Evolutionary conservation across 768 basidiomycete genomes (phyloP).

Genomic region (Podaxis rugospora): DNA sequence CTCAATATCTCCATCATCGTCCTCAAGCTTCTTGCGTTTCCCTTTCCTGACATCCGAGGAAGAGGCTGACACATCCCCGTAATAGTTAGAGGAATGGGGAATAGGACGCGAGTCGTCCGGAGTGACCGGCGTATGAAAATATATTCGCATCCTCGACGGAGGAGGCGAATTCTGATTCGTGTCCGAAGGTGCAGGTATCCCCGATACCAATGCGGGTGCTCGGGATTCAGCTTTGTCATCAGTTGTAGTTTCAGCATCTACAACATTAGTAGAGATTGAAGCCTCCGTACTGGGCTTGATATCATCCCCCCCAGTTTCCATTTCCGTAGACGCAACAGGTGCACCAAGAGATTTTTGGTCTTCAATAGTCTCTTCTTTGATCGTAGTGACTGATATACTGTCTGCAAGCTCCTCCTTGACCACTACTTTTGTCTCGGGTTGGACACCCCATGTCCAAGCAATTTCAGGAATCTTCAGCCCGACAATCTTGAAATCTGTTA

Average conservation of each 20-base stretch:
- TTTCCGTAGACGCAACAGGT: constrained; percentile 9
- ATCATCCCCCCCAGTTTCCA: constrained; percentile 29
- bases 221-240: constrained; percentile 19
- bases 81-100: constrained; percentile 51
- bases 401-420: constrained; percentile 9
- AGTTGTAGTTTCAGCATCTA: constrained; percentile 24
- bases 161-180: constrained; percentile 40
- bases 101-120: constrained; percentile 77
- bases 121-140: constrained; percentile 87
- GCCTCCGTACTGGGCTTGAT: constrained; percentile 22
- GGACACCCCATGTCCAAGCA: constrained; percentile 81
- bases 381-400: constrained; percentile 20
- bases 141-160: constrained; percentile 83
- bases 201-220: constrained; percentile 16
- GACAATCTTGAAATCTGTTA: constrained; percentile 97
- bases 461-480: constrained; percentile 82
- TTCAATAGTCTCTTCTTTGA: constrained; percentile 26
- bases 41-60: constrained; percentile 69
- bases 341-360: constrained; percentile 7
- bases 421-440: constrained; percentile 29
- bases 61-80: constrained; percentile 26
- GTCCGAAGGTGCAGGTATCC: constrained; percentile 25
- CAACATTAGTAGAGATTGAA: constrained; percentile 19
- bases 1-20: constrained; percentile 79
- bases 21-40: constrained; percentile 86